Evolutionary conservation across 345 rosid species (phyloP).

Genomic region (Lepidium africanum): DNA sequence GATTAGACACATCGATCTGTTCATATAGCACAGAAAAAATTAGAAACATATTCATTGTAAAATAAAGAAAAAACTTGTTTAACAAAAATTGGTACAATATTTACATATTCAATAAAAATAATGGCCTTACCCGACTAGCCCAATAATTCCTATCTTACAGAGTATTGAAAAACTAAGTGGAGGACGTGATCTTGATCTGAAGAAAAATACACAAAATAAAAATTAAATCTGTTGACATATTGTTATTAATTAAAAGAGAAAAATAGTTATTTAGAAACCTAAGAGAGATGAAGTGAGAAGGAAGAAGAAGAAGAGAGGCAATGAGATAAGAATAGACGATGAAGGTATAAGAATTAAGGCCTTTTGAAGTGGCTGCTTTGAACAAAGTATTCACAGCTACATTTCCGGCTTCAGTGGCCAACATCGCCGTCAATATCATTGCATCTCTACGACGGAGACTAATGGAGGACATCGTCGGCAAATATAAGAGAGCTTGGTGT

Average conservation of each 20-base stretch:
- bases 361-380: slow-evolving; percentile 53
- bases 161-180: slow-evolving; percentile 26
- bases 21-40: not conserved
- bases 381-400: slow-evolving; percentile 57
- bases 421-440: too few relatives aligned
- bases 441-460: too few relatives aligned
- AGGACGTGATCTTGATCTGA: slow-evolving; percentile 26
- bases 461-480: too few relatives aligned
- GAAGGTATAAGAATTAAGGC: slow-evolving; percentile 30
- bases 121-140: slow-evolving; percentile 35
- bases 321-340: slow-evolving; percentile 50
- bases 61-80: not conserved
- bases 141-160: slow-evolving; percentile 30
- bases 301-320: slow-evolving; percentile 59
- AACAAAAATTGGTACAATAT: not conserved
- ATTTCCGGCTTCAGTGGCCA: slow-evolving; percentile 32
- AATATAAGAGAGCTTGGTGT: too few relatives aligned
- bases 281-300: slow-evolving; percentile 56
- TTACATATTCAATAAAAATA: slow-evolving; percentile 11
- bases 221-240: too few relatives aligned
- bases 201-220: not conserved
- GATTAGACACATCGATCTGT: slow-evolving; percentile 50
- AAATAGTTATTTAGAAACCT: slow-evolving; percentile 25
- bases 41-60: not conserved
- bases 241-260: not conserved